Evolutionary conservation across 2,329 filamentous ascomycete species (phyloP), one percentile per base, ranked within the genome.

Genomic region (Penicillium sp.): DNA sequence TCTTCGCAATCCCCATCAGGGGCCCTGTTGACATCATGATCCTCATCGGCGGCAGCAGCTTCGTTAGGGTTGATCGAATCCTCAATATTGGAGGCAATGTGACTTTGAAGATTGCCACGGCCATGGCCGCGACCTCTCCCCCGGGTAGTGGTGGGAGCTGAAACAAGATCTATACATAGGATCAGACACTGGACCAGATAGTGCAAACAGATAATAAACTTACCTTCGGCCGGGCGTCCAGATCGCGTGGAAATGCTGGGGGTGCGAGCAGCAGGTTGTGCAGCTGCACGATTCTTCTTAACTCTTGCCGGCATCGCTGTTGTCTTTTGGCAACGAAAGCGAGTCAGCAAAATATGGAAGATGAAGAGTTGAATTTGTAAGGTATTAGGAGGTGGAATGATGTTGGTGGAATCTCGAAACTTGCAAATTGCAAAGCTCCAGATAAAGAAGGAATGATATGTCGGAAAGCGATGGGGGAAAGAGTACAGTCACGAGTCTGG

Each of bases 251-350:
- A 47, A 22, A 57, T 49, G 41, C 52, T 58, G 40, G 58, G 55
- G 37, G 54, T 49, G 34, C 57, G 45, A 27, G 56, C 34, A 36
- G 57, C 46, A 39, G 59, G 51, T 36, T 56, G 60, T 39, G 61
- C 45, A 36, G 63, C 59, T 41, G 63, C 62, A 42, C 61, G 54
- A 48, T 64, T 68, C 52, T 67, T 66, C 56, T 65, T 69, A 35
- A 35, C 8, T 54, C 63, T 61, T 52, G 67, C 68, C 55, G 65
- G 66, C 69, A 71, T 71, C 49, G 55, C 58, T 61, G 54, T 56
- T 54, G 59, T 60, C 55, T 61, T 61, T 46, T 39, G 41, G 29
- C 22, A 29, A 28, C 16, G 38, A 43, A 31, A 30, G 9, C 43
- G 46, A 25, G 41, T 51, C 51, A 33, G 14, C 29, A 35, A 25